phyloP scores from a whole-genome alignment of 139 green algal genomes.

The Chlamydomonas urium region DNA sequence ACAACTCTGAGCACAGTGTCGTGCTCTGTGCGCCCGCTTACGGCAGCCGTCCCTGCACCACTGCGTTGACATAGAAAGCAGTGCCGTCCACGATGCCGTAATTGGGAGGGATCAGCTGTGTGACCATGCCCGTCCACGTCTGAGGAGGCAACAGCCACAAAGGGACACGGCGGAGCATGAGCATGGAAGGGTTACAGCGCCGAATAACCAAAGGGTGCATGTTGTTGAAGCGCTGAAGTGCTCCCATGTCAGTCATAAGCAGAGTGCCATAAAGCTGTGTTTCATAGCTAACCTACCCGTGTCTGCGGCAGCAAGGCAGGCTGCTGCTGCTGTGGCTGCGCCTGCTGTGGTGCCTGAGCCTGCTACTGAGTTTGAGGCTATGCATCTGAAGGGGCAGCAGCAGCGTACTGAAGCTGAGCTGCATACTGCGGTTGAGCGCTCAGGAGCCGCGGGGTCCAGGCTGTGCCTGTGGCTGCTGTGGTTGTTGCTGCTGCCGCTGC shows the following conservation, averaged over 20 bases:
- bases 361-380: conserved; percentile 10
- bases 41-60: conserved; percentile 11
- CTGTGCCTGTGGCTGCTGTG: too few relatives aligned
- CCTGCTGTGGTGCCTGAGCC: conserved; percentile 2
- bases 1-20: background rate
- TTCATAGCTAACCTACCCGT: too few relatives aligned
- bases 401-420: too few relatives aligned
- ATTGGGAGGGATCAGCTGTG: conserved; percentile 59
- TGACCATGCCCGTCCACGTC: conserved; percentile 48
- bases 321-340: background rate
- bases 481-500: too few relatives aligned
- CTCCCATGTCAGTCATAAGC: background rate
- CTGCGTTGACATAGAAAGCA: conserved; percentile 50
- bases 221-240: background rate
- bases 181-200: background rate
- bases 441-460: too few relatives aligned
- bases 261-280: background rate
- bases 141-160: conserved; percentile 4
- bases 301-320: background rate
- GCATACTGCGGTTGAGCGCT: too few relatives aligned
- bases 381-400: conserved; percentile 1
- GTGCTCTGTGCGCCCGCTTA: background rate
- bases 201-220: background rate
- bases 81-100: conserved; percentile 63
- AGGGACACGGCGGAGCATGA: background rate